Evolutionary conservation across 1,139 yeast species (phyloP), one percentile per base, ranked within the genome.

Genomic region (Taphrina flavorubra): DNA sequence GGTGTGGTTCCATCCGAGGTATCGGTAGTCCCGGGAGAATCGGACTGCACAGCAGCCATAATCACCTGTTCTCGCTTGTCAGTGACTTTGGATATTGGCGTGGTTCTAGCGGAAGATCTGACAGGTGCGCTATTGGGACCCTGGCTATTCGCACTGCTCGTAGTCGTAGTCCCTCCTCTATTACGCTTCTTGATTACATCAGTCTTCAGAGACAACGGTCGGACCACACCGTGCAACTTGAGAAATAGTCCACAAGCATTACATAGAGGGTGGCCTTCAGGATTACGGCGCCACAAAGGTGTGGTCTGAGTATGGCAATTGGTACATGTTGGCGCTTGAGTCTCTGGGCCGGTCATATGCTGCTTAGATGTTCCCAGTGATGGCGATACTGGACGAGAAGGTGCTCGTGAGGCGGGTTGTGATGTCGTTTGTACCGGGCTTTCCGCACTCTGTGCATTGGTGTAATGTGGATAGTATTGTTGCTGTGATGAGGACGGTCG

Each of bases 221-320:
- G 83, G 56, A 94, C 96, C 49, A 94, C 92, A 31, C 98, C 99
- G 76, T 92, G 98, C 56, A 92, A 82, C 78, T 92, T 92, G 74
- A 90, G 82, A 75, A 94, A 92, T 71, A 92, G 81, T 0, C 98
- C 98, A 80, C 98, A 92, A 0, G 98, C 98, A 78, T 92, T 94
- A 77, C 98, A 92, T 71, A 92, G 81, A 0, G 97, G 96, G 75
- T 90, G 91, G 8, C 97, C 97, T 36, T 89, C 89, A 36, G 94
- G 94, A 76, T 91, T 94, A 70, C 97, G 83, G 76, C 99, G 84
- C 98, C 98, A 92, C 55, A 94, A 81, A 1, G 99, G 98, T 0
- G 99, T 92, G 6, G 96, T 92, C 75, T 86, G 90, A 0, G 99
- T 92, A 74, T 88, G 87, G 78, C 99, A 92, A 79, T 94, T 94